Conservation (phyloP, 805 yeast genomes). For the Wickerhamiella parazyma region DNA sequence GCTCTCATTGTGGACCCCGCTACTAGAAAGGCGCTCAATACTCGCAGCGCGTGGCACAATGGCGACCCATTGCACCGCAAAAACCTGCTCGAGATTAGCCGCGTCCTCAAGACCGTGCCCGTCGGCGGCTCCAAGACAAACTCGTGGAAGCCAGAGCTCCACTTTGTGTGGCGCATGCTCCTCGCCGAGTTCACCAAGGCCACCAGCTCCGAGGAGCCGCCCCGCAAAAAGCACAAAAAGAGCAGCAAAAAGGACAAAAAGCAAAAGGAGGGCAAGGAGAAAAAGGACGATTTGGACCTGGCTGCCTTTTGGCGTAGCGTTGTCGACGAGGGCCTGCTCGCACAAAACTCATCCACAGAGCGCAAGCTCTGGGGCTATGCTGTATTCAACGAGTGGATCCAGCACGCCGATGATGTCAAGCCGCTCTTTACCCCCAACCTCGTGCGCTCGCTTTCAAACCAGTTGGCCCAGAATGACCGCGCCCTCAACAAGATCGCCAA, state of each 20-base stretch:
- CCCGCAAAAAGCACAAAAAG: constrained; percentile 31
- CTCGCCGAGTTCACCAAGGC: constrained; percentile 27
- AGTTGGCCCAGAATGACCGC: constrained; percentile 52
- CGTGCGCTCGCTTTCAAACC: constrained; percentile 61
- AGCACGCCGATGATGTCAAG: constrained; percentile 18
- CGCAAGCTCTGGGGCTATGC: constrained; percentile 80
- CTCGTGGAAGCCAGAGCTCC: constrained; percentile 18
- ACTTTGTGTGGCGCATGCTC: constrained; percentile 29
- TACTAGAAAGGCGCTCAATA: constrained; percentile 12
- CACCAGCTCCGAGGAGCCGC: constrained; percentile 17
- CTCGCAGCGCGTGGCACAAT: constrained; percentile 41
- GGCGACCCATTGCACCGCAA: constrained; percentile 63
- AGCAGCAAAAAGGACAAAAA: constrained; percentile 15
- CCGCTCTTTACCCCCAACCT: constrained; percentile 34
- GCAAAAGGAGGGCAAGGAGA: constrained; percentile 15
- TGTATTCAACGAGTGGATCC: constrained; percentile 41
- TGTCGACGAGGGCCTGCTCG: constrained; percentile 69
- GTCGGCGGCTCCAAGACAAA: constrained; percentile 24
- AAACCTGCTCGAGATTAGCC: constrained; percentile 46
- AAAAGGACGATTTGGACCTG: constrained; percentile 26
- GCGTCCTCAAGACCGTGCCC: constrained; percentile 36
- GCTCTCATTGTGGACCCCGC: constrained; percentile 39
- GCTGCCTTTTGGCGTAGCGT: constrained; percentile 67
- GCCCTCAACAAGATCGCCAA: constrained; percentile 54
- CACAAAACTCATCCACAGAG: constrained; percentile 66